Conservation (phyloP, 768 basidiomycete genomes). For the Tricholoma matsutake region DNA sequence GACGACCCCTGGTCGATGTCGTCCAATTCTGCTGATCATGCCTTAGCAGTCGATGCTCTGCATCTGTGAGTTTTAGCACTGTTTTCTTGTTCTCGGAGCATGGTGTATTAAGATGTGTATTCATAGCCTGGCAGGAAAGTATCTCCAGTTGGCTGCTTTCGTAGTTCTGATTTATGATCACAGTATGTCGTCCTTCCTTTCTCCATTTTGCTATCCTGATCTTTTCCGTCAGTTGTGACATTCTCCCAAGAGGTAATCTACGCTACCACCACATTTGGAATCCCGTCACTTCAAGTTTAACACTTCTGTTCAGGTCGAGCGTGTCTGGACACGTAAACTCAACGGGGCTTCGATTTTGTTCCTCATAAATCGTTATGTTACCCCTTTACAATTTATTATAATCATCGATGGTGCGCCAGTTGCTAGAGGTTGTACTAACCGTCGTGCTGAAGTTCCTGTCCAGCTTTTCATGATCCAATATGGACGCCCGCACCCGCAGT, state of each 20-base stretch:
- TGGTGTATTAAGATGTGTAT: not conserved
- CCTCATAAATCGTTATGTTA: constrained; percentile 28
- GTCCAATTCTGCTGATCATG: not conserved
- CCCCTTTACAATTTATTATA: constrained; percentile 25
- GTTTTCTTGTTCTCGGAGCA: not conserved
- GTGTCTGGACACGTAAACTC: constrained; percentile 26
- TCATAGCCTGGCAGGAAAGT: constrained; percentile 9
- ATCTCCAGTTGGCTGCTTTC: constrained; percentile 9
- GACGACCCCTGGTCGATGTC: no score
- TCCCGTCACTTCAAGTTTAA: not conserved
- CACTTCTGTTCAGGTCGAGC: constrained; percentile 19
- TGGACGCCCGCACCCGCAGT: constrained; percentile 23
- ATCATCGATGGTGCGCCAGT: constrained; percentile 19
- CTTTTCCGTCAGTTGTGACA: constrained; percentile 2
- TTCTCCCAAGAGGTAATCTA: constrained; percentile 9
- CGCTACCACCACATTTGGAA: not conserved
- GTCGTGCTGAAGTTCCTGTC: not conserved
- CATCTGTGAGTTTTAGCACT: not conserved
- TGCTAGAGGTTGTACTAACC: not conserved
- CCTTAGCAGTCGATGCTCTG: not conserved
- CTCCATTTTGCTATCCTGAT: not conserved
- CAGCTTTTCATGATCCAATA: constrained; percentile 22
- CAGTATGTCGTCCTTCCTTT: constrained; percentile 5
- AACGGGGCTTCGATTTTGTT: constrained; percentile 26
- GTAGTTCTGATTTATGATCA: constrained; percentile 17